Base-by-base conservation (phyloP, 306 rosid genomes). In the Rubus idaeus region DNA sequence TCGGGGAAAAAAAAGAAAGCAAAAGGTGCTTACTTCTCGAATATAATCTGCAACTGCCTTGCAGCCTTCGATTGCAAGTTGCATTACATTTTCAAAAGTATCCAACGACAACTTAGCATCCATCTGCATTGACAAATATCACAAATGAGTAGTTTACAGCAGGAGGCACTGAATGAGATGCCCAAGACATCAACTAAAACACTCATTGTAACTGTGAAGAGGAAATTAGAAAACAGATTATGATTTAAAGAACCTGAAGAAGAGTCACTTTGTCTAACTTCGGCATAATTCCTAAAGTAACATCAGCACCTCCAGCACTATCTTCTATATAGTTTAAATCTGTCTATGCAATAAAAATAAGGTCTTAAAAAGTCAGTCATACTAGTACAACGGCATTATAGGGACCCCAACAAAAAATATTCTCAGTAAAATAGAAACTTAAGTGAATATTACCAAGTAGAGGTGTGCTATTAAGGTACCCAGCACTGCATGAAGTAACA, bases 221-320 rank as follows among this genome's bases (percentile, higher is more conserved):
- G 8, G 3, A 71, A 40, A 20, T 10, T 18, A 53, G 20, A 42
- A n/a, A 18, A 50, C 53, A 20, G 5, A 39, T 23, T 41, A n/a
- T 7, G 58, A 12, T 58, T 71, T 71, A 62, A 50, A 66, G 41
- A 76, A 90, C 97, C 97, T 94, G 96, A 69, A 94, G 94, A 75
- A 94, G 91, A 61, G 97, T 90, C 68, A 94, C 91, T 88, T 89
- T 91, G 74, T 94, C 97, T 82, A 89, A 68, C 88, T 91, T 90
- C 8, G 94, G 96, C 53, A 94, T 86, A 84, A 87, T 82, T 64
- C 97, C 98, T 9, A 91, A 83, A 21, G 96, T 91, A 79, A 94
- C 96, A 89, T 94, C 96, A 81, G 98, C 86, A 64, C 97, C 98
- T 63, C 98, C 96, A 73, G 97, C 97, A 89, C 98, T 94, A 74